Base-by-base conservation (phyloP, 305 asterid species). In the Lippia alba region DNA sequence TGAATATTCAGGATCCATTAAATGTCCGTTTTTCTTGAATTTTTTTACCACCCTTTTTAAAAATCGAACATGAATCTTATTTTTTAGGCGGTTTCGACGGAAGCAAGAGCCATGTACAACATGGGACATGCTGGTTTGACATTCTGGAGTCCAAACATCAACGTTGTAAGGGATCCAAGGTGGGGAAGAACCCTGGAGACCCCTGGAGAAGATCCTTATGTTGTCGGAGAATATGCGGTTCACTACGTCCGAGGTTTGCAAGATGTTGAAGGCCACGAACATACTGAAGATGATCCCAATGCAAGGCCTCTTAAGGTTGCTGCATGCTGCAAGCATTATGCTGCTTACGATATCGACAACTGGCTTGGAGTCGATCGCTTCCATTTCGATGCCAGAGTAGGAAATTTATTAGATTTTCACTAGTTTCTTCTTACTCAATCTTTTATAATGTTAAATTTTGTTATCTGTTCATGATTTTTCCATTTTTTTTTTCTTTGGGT, bases 61-160 rank as follows among this genome's bases (percentile, higher is more conserved):
- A 48, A n/a, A 12, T 3, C 17, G 5, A 14, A 11, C 51, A 45
- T 1, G 17, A 6, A 36, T 48, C 9, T n/a, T 48, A 12, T 12
- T 45, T 10, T 66, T 33, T 17, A 80, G 84, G 83, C 71, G 19
- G 83, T 81, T 34, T 79, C 84, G 24, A 79, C 78, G 0, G 89
- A 84, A 58, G 86, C 89, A 48, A 81, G 89, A 39, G 86, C 89
- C 0, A 81, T 84, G 89, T 74, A 76, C 78, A 81, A 84, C 64
- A 12, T 66, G 51, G 84, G 81, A 4, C 78, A 70, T 39, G 81
- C 86, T 1, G 89, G 89, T 8, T 68, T 84, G 70, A 76, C 89
- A 36, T 84, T 68, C 56, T 84, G 86, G 89, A 79, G 84, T 56
- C 86, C 86, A 12, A 81, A 76, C 66, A 73, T 84, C 0, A 81